Evolutionary conservation across 2,329 filamentous ascomycete genomes (phyloP).

Genomic region (Dactylellina leptospora): DNA sequence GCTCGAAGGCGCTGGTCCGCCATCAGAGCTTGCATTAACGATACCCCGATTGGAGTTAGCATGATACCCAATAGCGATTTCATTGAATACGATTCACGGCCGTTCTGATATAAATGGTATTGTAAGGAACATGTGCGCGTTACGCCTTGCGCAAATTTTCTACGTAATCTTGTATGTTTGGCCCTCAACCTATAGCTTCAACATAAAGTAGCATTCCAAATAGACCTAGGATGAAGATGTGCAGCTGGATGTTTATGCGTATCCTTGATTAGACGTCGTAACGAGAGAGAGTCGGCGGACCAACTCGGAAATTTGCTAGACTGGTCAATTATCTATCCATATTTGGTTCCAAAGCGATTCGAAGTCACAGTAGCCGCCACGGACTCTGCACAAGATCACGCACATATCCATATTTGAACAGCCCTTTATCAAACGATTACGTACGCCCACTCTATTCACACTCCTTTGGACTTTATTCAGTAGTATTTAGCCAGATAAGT

Average conservation of each 20-base stretch:
- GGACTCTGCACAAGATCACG: background rate
- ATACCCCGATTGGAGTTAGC: conserved; percentile 3
- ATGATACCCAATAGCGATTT: background rate
- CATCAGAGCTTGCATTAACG: background rate
- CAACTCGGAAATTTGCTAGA: conserved; percentile 9
- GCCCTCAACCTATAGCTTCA: background rate
- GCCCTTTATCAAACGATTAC: no score
- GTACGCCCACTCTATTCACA: background rate
- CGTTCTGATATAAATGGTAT: background rate
- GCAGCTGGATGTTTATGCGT: conserved; percentile 10
- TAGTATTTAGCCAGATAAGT: background rate
- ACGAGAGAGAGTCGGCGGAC: background rate
- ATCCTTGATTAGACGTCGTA: background rate
- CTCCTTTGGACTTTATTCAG: background rate
- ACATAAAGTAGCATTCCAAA: background rate
- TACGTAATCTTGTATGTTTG: no score
- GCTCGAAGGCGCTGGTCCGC: background rate
- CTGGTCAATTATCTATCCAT: background rate
- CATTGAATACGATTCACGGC: background rate
- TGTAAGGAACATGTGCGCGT: no score
- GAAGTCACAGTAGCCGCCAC: conserved; percentile 19
- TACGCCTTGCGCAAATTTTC: no score
- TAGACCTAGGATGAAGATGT: background rate
- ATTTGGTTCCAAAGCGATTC: background rate
- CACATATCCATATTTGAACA: no score